phyloP scores from a whole-genome alignment of 1,139 yeast species.

The Trichomonascaceae sp. region DNA sequence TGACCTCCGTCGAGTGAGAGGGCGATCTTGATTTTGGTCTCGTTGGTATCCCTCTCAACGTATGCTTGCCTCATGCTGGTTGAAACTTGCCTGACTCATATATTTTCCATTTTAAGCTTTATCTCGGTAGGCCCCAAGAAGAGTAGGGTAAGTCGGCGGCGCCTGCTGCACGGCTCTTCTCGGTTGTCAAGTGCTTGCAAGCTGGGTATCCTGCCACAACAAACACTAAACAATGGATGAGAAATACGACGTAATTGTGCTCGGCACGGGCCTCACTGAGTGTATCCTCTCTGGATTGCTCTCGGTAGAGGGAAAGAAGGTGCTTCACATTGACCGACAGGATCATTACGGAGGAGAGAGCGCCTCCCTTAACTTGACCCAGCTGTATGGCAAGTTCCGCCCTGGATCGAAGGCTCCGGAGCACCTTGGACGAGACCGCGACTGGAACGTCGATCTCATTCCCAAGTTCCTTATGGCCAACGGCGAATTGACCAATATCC shows the following conservation, averaged over 20 bases:
- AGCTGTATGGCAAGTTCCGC: constrained; percentile 32
- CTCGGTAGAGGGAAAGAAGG: constrained; percentile 95
- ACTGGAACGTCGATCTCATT: constrained; percentile 94
- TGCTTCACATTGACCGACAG: constrained; percentile 89
- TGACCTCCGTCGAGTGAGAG: constrained; percentile 76
- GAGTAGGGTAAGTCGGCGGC: no score
- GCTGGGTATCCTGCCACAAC: no score
- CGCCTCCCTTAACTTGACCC: constrained; percentile 49
- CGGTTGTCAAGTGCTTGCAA: no score
- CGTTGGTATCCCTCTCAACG: constrained; percentile 69
- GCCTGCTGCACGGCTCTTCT: no score
- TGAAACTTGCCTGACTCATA: no score
- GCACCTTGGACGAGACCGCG: constrained; percentile 78
- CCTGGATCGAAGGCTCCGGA: constrained; percentile 48
- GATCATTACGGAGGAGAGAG: constrained; percentile 88
- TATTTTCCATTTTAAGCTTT: no score
- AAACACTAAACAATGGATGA: constrained; percentile 67
- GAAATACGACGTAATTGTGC: constrained; percentile 81
- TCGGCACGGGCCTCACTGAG: constrained; percentile 74
- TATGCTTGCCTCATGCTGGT: constrained; percentile 29
- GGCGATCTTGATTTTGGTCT: constrained; percentile 83
- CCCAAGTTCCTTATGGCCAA: constrained; percentile 97
- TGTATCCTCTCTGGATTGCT: constrained; percentile 88
- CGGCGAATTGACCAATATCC: constrained; percentile 91
- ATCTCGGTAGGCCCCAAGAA: no score